Conservation (phyloP, 495 filamentous ascomycete species). For the Annulohypoxylon moriforme region DNA sequence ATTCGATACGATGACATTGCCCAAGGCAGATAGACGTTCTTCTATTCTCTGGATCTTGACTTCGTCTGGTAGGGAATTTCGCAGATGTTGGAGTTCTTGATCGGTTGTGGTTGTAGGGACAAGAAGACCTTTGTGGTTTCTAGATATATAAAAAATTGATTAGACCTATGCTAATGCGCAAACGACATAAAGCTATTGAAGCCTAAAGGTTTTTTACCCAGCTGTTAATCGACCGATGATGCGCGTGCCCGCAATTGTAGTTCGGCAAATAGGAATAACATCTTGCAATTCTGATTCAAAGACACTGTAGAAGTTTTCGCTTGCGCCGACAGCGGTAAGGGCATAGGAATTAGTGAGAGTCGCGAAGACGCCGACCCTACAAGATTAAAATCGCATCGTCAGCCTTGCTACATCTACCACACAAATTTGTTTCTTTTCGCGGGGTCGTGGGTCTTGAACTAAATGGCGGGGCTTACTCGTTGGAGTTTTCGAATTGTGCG, state of each 20-base stretch:
- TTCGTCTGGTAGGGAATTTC: constrained; percentile 88
- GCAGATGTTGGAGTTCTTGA: constrained; percentile 96
- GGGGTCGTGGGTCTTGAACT: constrained; percentile 40
- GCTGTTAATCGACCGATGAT: constrained; percentile 96
- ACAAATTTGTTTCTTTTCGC: constrained; percentile 39
- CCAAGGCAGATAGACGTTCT: constrained; percentile 93
- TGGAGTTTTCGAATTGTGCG: constrained; percentile 97
- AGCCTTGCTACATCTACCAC: constrained; percentile 23
- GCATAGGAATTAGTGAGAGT: constrained; percentile 97
- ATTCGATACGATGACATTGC: constrained; percentile 96
- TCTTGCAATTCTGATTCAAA: constrained; percentile 98
- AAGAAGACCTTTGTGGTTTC: constrained; percentile 95
- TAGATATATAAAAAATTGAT: constrained; percentile 45
- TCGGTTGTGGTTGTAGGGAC: constrained; percentile 96
- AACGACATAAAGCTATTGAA: not conserved
- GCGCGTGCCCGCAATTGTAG: constrained; percentile 95
- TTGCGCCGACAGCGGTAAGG: constrained; percentile 90
- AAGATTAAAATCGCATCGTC: constrained; percentile 40
- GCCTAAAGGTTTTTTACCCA: constrained; percentile 68
- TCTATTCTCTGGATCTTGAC: constrained; percentile 96
- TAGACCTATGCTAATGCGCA: constrained; percentile 5
- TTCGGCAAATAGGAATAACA: constrained; percentile 96
- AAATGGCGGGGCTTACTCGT: constrained; percentile 76
- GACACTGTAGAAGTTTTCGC: constrained; percentile 97
- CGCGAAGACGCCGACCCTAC: constrained; percentile 93